Evolutionary conservation across 345 rosid genomes (phyloP), one percentile per base, ranked within the genome.

Genomic region (Euclidium syriacum): DNA sequence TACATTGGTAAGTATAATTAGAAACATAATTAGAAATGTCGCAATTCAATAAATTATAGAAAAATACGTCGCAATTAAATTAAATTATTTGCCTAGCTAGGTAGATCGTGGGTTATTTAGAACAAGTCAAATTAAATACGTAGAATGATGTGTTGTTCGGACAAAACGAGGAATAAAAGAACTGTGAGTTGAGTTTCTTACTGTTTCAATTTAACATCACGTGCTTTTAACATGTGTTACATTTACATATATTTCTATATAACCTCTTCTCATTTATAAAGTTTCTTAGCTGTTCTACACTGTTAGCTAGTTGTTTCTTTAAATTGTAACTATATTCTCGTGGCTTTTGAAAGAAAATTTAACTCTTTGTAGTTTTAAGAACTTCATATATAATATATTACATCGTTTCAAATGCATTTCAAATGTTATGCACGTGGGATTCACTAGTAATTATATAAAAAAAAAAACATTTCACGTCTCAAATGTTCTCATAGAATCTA

Each of bases 351-450:
- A 70, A 70, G 62, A 61, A 26, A 34, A 42, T 53, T 35, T 35
- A 70, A 53, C 68, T 52, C 68, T 61, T 53, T 53, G 53, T 62
- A 44, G 39, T 52, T 67, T 61, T 19, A 69, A 61, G 32, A 49
- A 69, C 30, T 61, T 44, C 40, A 19, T 55, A 53, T 44, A 29
- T 29, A 27, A 29, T 29, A 29, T 35, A 11, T 34, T 53, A 44
- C 42, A 36, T 68, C 66, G 53, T 68, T 68, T 51, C 52, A 67
- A 48, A 47, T 66, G 33, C 34, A 26, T 62, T 11, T 62, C 57
- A 52, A 26, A 29, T 64, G 59, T 44, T 53, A 44, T 50, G 20
- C 63, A 44, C 68, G 50, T 70, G 74, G 56, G 16, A 60, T 35
- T 68, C 38, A 22, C 17, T 42, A n/a, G 53, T 59, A 14, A 60